Evolutionary conservation across 2,329 filamentous ascomycete genomes (phyloP).

Genomic region (Microascus cirrosus): DNA sequence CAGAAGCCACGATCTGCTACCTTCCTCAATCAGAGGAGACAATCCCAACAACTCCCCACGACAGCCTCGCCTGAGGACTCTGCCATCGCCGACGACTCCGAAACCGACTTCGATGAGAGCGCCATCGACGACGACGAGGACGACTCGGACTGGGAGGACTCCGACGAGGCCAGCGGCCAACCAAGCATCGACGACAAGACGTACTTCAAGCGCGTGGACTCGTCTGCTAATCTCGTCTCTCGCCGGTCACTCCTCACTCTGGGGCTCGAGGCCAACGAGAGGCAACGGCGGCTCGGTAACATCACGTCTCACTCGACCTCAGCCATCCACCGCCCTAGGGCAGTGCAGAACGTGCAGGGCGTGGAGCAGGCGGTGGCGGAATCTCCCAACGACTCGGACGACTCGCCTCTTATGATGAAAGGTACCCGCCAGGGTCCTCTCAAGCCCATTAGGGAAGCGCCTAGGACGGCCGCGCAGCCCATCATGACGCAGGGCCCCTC

Average conservation of each 20-base stretch:
- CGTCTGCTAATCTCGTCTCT: conserved; percentile 72
- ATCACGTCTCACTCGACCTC: conserved; percentile 57
- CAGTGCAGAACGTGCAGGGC: conserved; percentile 24
- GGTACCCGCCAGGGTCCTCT: conserved; percentile 29
- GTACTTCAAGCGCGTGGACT: conserved; percentile 86
- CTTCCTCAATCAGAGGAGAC: conserved; percentile 53
- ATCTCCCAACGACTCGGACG: conserved; percentile 49
- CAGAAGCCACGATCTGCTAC: conserved; percentile 37
- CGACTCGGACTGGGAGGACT: conserved; percentile 50
- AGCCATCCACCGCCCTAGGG: conserved; percentile 53
- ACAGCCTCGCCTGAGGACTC: conserved; percentile 27
- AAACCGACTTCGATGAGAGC: conserved; percentile 67
- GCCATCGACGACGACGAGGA: conserved; percentile 68
- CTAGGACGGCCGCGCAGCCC: conserved; percentile 60
- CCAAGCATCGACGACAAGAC: conserved; percentile 71
- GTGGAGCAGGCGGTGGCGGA: conserved; percentile 8
- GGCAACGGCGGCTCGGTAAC: conserved; percentile 57
- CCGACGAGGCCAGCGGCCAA: conserved; percentile 69
- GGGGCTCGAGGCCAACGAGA: conserved; percentile 70
- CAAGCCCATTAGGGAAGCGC: conserved; percentile 49
- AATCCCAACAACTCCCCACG: conserved; percentile 28
- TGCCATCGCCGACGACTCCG: conserved; percentile 37
- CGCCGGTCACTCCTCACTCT: conserved; percentile 82
- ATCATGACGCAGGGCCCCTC: conserved; percentile 66
- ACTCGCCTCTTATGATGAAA: conserved; percentile 55